phyloP scores from a whole-genome alignment of 768 basidiomycete genomes.

The Tulasnella sp. region DNA sequence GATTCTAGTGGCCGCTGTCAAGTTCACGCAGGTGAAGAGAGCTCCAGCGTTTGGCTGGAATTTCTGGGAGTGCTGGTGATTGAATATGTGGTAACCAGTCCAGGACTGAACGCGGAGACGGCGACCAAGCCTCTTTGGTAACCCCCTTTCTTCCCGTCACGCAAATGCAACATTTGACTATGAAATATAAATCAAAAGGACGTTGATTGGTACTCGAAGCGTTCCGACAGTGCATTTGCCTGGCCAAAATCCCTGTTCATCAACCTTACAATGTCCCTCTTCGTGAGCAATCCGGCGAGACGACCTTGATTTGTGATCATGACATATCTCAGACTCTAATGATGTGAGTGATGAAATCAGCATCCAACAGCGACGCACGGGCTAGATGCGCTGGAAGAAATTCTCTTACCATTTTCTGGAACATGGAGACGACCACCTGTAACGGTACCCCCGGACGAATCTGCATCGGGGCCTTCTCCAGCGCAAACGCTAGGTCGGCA shows the following conservation, averaged over 20 bases:
- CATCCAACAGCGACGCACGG: too few species aligned
- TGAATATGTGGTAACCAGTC: too few species aligned
- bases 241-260: conserved; percentile 11
- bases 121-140: too few species aligned
- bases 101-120: too few species aligned
- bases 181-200: too few species aligned
- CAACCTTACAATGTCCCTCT: conserved; percentile 45
- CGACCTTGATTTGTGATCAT: conserved; percentile 51
- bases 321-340: conserved; percentile 55
- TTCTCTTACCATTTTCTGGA: conserved; percentile 54
- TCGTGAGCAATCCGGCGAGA: conserved; percentile 56
- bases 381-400: conserved; percentile 9
- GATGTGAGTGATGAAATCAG: background rate
- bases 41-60: too few species aligned
- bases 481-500: conserved; percentile 27
- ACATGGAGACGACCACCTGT: conserved; percentile 61
- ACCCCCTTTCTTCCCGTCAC: too few species aligned
- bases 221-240: conserved; percentile 2
- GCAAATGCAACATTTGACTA: too few species aligned
- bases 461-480: conserved; percentile 44
- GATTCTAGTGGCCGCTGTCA: too few species aligned
- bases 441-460: conserved; percentile 58
- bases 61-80: too few species aligned
- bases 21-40: too few species aligned
- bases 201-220: background rate